Evolutionary conservation across 225 moss, liverwort and hornwort genomes (phyloP).

Genomic region (Antitrichia curtipendula): DNA sequence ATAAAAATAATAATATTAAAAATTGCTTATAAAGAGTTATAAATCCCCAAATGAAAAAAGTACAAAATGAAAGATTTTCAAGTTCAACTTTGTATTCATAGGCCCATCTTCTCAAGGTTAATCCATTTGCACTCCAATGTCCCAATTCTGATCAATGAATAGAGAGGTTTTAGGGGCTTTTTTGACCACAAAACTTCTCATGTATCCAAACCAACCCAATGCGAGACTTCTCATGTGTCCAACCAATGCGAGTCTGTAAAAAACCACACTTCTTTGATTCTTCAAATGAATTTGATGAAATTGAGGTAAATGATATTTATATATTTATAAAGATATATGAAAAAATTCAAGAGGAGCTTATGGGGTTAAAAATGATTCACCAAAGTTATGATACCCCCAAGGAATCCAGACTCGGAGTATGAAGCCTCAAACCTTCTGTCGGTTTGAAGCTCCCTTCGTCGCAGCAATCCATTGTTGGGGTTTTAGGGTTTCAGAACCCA

Average conservation of each 20-base stretch:
- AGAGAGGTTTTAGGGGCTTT: rapidly evolving
- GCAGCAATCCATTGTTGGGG: neutral
- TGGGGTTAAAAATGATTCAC: neutral
- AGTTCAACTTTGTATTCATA: neutral
- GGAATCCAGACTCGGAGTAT: neutral
- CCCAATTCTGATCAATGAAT: rapidly evolving
- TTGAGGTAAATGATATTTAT: neutral
- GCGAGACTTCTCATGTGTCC: too few relatives aligned
- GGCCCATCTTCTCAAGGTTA: rapidly evolving
- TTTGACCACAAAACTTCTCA: rapidly evolving
- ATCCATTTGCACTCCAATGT: rapidly evolving
- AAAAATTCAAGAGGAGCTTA: neutral
- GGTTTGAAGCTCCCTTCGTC: neutral
- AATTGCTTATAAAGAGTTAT: neutral
- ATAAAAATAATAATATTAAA: neutral
- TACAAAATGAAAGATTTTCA: neutral
- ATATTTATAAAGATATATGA: neutral
- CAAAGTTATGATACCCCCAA: neutral
- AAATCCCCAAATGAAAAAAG: neutral
- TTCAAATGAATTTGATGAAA: neutral
- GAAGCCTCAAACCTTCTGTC: neutral
- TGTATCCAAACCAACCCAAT: too few relatives aligned
- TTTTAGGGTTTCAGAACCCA: neutral
- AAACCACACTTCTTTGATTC: neutral
- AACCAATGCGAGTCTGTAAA: too few relatives aligned